Evolutionary conservation across 768 basidiomycete species (phyloP).

Genomic region (Podaxis rugospora): DNA sequence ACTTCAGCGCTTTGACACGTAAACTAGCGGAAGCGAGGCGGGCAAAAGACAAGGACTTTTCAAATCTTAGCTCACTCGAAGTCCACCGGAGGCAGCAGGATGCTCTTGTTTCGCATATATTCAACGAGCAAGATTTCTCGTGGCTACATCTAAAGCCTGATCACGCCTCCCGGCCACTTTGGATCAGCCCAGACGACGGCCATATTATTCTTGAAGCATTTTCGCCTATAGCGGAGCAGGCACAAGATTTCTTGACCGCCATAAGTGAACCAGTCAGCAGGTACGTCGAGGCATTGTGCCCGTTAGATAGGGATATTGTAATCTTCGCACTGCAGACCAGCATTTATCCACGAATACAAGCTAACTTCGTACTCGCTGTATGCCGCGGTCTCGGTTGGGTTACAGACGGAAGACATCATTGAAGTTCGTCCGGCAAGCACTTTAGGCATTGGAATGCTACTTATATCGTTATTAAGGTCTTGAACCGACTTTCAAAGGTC

Average conservation of each 20-base stretch:
- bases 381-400: conserved; percentile 96
- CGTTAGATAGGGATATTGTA: conserved; percentile 11
- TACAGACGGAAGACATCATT: conserved; percentile 98
- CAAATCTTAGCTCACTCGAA: conserved; percentile 51
- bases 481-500: conserved; percentile 84
- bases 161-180: conserved; percentile 88
- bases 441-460: conserved; percentile 15
- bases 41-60: conserved; percentile 35
- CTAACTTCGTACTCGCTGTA: conserved; percentile 97
- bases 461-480: conserved; percentile 45
- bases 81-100: conserved; percentile 72
- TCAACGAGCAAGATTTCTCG: conserved; percentile 82
- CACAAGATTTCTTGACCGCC: conserved; percentile 96
- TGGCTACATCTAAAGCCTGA: conserved; percentile 86
- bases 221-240: conserved; percentile 95
- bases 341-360: conserved; percentile 99
- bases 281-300: conserved; percentile 43
- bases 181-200: conserved; percentile 92
- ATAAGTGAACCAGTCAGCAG: conserved; percentile 99
- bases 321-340: conserved; percentile 57
- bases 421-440: conserved; percentile 60
- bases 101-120: conserved; percentile 74
- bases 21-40: conserved; percentile 67
- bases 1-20: conserved; percentile 78
- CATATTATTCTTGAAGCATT: conserved; percentile 97